These are phyloP conservation scores for Solanum commersonii DNA, from an alignment of 257 asterid genomes.

Conservation along the genomic window DNA sequence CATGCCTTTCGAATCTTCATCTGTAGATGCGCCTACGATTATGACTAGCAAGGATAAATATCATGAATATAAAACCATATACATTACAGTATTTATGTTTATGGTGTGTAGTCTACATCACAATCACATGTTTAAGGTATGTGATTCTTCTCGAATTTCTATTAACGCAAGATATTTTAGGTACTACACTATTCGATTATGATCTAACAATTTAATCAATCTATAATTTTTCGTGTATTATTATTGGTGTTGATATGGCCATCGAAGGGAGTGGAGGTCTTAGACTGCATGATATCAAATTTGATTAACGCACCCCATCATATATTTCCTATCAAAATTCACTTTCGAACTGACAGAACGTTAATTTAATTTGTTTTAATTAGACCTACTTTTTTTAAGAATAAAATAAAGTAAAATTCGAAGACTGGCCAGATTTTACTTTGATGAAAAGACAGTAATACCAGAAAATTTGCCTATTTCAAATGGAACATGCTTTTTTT, in stretches of 20 bases:
- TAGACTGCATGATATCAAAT: background rate
- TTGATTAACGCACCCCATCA: background rate
- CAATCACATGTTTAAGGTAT: background rate
- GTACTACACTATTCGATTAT: rapidly evolving
- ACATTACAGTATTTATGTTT: background rate
- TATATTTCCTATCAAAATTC: background rate
- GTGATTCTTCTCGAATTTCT: too few species aligned
- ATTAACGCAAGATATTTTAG: background rate
- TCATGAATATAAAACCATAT: background rate
- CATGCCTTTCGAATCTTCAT: too few species aligned
- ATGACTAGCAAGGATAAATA: too few species aligned
- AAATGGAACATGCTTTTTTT: background rate
- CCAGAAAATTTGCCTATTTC: background rate
- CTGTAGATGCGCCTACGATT: background rate
- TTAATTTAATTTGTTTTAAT: background rate
- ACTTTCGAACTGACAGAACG: background rate
- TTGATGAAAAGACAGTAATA: background rate
- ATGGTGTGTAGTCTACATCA: background rate
- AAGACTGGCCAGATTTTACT: background rate
- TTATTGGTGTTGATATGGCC: background rate
- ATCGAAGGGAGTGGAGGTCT: background rate
- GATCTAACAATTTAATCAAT: background rate
- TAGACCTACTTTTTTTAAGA: background rate
- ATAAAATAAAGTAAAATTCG: background rate
- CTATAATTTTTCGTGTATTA: background rate